A percentile compares a stretch with the other conserved stretches of the same genome.
These are phyloP conservation scores for Salix arbutifolia DNA, from an alignment of 345 rosid species.

Conservation along the genomic window DNA sequence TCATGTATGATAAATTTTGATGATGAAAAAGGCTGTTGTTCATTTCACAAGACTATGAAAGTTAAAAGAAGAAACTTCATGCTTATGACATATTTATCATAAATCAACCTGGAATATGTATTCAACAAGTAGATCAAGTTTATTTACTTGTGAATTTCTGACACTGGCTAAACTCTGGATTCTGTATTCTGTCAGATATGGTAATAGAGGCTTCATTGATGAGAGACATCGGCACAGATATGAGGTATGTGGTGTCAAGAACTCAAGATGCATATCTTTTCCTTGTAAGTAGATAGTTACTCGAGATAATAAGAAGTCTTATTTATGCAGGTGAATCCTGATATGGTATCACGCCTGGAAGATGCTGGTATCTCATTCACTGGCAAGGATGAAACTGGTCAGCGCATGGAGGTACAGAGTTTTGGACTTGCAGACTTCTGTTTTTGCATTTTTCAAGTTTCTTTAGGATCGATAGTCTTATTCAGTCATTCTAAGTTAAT, in stretches of 20 bases:
- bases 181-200: conserved; percentile 46
- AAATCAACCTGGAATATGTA: not conserved
- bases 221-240: conserved; percentile 95
- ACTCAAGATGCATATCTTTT: not conserved
- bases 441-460: not conserved
- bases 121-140: not conserved
- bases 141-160: not conserved
- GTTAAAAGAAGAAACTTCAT: not conserved
- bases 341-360: conserved; percentile 57
- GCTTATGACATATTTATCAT: not conserved
- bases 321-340: conserved; percentile 82
- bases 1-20: not conserved
- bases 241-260: conserved; percentile 50
- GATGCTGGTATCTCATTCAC: conserved; percentile 82
- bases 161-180: not conserved
- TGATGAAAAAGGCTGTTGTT: not conserved
- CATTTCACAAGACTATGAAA: not conserved
- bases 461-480: not conserved
- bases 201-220: conserved; percentile 49
- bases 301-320: not conserved
- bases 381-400: conserved; percentile 89
- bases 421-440: not conserved
- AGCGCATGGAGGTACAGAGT: conserved; percentile 68
- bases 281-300: not conserved
- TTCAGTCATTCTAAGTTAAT: not conserved